These are phyloP conservation scores for Rosa rugosa DNA, from an alignment of 306 rosid species.

Conservation along the genomic window DNA sequence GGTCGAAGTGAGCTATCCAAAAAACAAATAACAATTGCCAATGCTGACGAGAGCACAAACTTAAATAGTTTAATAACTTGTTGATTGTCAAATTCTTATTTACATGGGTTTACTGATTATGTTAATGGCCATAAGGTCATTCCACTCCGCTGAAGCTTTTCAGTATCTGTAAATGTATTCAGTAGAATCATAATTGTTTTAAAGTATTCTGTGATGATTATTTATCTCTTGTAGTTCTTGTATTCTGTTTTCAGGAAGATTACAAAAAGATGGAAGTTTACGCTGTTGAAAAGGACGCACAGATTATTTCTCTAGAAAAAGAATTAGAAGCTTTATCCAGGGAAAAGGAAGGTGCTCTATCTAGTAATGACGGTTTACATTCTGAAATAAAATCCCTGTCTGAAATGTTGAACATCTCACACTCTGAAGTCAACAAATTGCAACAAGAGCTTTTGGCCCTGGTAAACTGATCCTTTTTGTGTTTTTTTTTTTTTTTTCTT, in stretches of 20 bases:
- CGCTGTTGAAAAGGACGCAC: constrained; percentile 72
- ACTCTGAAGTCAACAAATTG: constrained; percentile 46
- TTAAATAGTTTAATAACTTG: background rate
- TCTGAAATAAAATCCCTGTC: constrained; percentile 61
- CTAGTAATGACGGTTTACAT: constrained; percentile 52
- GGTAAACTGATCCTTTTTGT: constrained; percentile 44
- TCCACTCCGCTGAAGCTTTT: background rate
- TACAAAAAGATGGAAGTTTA: constrained; percentile 62
- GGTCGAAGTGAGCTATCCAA: background rate
- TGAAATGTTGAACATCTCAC: constrained; percentile 51
- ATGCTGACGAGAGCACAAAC: background rate
- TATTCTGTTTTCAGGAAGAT: constrained; percentile 60
- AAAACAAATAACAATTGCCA: background rate
- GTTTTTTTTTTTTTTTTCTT: constrained; percentile 19
- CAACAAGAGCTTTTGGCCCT: constrained; percentile 64
- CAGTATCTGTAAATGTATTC: background rate
- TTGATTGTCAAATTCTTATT: background rate
- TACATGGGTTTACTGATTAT: background rate
- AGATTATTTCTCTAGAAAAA: constrained; percentile 61
- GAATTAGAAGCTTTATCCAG: constrained; percentile 41
- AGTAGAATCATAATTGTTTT: background rate
- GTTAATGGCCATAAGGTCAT: background rate
- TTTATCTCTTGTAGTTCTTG: background rate
- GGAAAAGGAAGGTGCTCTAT: constrained; percentile 62
- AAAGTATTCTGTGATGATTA: background rate